Conservation (phyloP, 257 asterid genomes). For the Paraleonurus japonicus region DNA sequence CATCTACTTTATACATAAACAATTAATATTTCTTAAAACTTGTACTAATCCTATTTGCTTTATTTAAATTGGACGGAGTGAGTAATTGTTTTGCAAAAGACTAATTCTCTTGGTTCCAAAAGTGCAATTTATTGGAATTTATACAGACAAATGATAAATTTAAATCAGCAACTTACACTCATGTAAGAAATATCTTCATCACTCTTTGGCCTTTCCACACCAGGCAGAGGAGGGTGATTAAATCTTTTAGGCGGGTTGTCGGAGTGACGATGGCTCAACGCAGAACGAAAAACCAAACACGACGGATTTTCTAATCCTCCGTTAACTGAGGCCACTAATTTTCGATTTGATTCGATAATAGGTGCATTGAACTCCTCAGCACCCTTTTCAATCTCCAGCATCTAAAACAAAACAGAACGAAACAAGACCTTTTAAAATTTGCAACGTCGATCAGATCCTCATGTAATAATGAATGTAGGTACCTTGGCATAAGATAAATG, state of each 20-base stretch:
- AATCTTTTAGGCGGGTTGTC: constrained; percentile 35
- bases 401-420: constrained; percentile 32
- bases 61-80: no score
- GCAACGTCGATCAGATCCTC: background rate
- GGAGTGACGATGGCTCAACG: constrained; percentile 40
- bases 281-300: constrained; percentile 63
- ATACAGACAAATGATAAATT: no score
- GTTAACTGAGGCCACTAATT: constrained; percentile 64
- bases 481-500: constrained; percentile 72
- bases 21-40: no score
- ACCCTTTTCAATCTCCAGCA: constrained; percentile 74
- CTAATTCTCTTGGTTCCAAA: no score
- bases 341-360: constrained; percentile 55
- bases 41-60: no score
- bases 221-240: constrained; percentile 46
- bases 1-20: no score
- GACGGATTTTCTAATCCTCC: constrained; percentile 88
- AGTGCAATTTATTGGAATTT: no score
- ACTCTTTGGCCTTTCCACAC: constrained; percentile 51
- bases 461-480: background rate
- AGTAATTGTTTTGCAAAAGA: no score
- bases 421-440: background rate
- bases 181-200: constrained; percentile 86
- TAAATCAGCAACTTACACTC: constrained; percentile 54
- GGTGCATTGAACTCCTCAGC: constrained; percentile 72